A percentile compares a stretch with the other conserved stretches of the same genome.
phyloP scores from a whole-genome alignment of 371 early-diverging fungal genomes.

The Mucor racemosus region DNA sequence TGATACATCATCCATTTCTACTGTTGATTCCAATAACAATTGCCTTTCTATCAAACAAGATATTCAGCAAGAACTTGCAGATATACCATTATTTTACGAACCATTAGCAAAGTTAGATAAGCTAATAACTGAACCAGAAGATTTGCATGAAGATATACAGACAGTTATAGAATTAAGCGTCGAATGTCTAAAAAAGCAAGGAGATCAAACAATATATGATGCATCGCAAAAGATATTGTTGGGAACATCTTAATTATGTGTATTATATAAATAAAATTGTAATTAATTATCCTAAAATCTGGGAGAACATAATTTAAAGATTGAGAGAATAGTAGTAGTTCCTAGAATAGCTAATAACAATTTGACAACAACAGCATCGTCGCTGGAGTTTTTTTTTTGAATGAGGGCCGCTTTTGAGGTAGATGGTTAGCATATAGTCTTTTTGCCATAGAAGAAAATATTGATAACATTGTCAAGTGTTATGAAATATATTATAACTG shows the following conservation, averaged over 20 bases:
- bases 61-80: conserved; percentile 20
- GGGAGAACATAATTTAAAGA: no score
- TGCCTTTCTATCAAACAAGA: conserved; percentile 16
- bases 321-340: no score
- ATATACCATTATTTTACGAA: conserved; percentile 30
- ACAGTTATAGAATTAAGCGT: conserved; percentile 21
- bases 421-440: no score
- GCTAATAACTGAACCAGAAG: conserved; percentile 19
- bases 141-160: conserved; percentile 30
- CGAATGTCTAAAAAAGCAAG: conserved; percentile 15
- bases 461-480: no score
- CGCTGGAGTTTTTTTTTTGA: no score
- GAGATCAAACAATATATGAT: conserved; percentile 6
- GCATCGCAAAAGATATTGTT: conserved; percentile 10
- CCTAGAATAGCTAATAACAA: no score
- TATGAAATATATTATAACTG: no score
- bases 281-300: no score
- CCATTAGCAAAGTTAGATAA: conserved; percentile 26
- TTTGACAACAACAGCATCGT: no score
- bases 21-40: conserved; percentile 2
- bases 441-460: no score
- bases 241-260: background rate
- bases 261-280: background rate
- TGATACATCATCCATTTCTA: background rate
- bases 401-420: no score